Evolutionary conservation across 2,329 filamentous ascomycete genomes (phyloP), one percentile per base, ranked within the genome.

Genomic region (Calonectria pteridis): DNA sequence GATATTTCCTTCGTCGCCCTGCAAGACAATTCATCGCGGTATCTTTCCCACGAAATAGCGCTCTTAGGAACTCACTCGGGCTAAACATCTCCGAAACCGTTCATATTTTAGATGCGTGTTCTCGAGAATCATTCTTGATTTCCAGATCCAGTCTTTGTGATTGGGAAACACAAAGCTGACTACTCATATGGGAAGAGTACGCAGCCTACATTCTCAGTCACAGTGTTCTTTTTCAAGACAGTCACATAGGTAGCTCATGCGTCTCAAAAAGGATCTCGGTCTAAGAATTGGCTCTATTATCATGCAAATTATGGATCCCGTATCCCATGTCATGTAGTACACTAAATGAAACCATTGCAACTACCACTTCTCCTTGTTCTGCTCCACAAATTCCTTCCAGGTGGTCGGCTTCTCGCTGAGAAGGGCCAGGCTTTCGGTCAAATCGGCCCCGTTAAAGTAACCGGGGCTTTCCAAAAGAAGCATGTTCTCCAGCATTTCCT

Each of bases 401-500:
- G 80, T 82, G 0, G 81, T 84, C 1, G 84, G 81, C 81, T 82
- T 81, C 37, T 85, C 83, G 4, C 83, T 82, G 4, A 87, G 64
- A 33, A 86, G 73, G 1, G 71, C 76, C 69, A 82, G 59, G 46
- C 83, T 84, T 71, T 82, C 81, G 3, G 77, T 75, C 13, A 86
- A 70, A 50, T 80, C 77, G 35, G 79, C 83, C 1, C 83, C 84
- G 7, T 72, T 82, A 40, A 84, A 88, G 74, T 87, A 88, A 1
- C 85, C 85, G 7, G 83, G 85, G 23, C 84, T 82, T 46, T 84
- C 81, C 18, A 87, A 72, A 10, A 87, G 78, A n/a, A 83, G 74
- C 80, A 86, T 82, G 71, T 86, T 88, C 78, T 88, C 85, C 16
- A 84, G 73, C 74, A 87, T 49, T 73, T 87, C 86, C 67, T 83